Percentiles rank a stretch among this genome's conserved stretches.
These are phyloP conservation scores for Penicillium sp. DNA, from an alignment of 2,329 filamentous ascomycete genomes.

Conservation along the genomic window DNA sequence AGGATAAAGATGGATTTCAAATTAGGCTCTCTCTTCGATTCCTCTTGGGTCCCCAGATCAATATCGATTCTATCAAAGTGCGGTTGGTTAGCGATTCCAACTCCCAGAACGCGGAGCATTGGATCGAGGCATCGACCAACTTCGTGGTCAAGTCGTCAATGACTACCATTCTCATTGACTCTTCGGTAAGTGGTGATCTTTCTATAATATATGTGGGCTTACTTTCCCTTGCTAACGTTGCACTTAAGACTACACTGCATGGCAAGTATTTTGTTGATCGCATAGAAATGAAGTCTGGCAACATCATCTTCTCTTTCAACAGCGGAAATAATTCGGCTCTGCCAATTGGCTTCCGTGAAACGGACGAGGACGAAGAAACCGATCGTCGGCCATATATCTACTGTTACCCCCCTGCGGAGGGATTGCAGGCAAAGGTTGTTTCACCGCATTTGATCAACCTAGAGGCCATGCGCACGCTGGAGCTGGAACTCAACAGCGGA, in stretches of 20 bases:
- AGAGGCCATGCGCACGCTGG: conserved; percentile 77
- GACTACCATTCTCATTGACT: conserved; percentile 58
- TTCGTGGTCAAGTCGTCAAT: conserved; percentile 62
- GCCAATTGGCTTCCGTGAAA: conserved; percentile 45
- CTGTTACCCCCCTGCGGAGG: conserved; percentile 73
- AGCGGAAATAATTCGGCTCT: conserved; percentile 38
- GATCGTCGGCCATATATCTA: conserved; percentile 67
- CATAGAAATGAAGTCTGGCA: conserved; percentile 62
- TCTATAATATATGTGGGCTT: too few species aligned
- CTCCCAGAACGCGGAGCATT: conserved; percentile 67
- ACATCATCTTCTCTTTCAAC: conserved; percentile 47
- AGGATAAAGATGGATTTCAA: conserved; percentile 75
- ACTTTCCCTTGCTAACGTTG: background rate
- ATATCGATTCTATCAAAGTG: conserved; percentile 68
- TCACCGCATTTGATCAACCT: conserved; percentile 76
- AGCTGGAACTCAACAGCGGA: conserved; percentile 74
- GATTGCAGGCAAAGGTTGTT: conserved; percentile 71
- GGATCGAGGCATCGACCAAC: conserved; percentile 60
- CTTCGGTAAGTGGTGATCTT: conserved; percentile 45
- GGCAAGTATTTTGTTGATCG: conserved; percentile 79
- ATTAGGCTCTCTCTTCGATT: conserved; percentile 72
- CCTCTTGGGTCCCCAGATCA: conserved; percentile 72
- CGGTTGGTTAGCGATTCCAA: conserved; percentile 61
- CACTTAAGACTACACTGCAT: conserved; percentile 52
- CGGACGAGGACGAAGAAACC: conserved; percentile 38